Base-by-base conservation (phyloP, 2,329 filamentous ascomycete species). In the Rutstroemia sp. region DNA sequence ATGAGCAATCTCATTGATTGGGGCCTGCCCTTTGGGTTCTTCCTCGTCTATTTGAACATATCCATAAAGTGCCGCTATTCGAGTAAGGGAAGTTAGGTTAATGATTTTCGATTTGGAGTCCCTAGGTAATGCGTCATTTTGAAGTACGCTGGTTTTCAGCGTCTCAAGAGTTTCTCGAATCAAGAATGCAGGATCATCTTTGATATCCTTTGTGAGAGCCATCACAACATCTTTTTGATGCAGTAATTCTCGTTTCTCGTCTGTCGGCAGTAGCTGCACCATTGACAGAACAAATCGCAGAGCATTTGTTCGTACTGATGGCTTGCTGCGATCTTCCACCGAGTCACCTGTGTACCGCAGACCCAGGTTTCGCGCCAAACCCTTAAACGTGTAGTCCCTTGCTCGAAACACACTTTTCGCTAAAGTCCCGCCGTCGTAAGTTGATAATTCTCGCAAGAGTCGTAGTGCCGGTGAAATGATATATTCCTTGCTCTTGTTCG, bases 401-500 rank as follows among this genome's bases (percentile, higher is more conserved):
- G 85, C 84, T 52, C 87, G 80, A 69, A 95, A 95, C 37, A 96
- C 78, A 47, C 85, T 79, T 63, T 83, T 85, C 27, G 92, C 89
- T 55, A 91, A 78, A 44, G 83, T 81, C 14, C 94, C 95, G 16
- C 91, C 91, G 71, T 97, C 92, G 61, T 96, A 87, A 54, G 79
- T 84, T 16, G 89, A 82, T n/a, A 92, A 79, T 72, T 99, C 92
- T 51, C 86, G 88, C 58, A 99, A 78, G 51, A 99, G 75, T 56
- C 92, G 84, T 57, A 99, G 74, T 23, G 88, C 92, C 0, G 94
- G 92, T 2, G 90, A 94, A 59, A 96, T 92, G 57, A 97, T 76
- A 70, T 89, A 90, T 41, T 91, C 90, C 68, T 95, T 96, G 48
- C 83, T 80, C 70, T 90, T 92, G 23, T 88, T 86, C 0, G 89